A percentile compares a stretch with the other conserved stretches of the same genome.
phyloP scores from a whole-genome alignment of 2,329 filamentous ascomycete genomes.

The Fusarium hostae region DNA sequence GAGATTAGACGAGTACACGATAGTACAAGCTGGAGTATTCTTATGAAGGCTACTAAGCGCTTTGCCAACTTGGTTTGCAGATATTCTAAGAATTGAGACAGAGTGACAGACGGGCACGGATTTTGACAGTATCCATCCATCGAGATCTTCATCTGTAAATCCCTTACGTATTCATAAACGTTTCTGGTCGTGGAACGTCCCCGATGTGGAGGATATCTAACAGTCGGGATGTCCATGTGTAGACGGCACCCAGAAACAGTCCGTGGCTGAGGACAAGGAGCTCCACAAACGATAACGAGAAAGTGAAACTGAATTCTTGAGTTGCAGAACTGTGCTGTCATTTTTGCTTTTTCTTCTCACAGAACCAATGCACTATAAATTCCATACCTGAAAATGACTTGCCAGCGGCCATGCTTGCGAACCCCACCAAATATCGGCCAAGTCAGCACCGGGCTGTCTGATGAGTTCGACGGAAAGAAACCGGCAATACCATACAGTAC shows the following conservation, averaged over 20 bases:
- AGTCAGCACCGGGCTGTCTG: not conserved
- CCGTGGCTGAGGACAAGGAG: slow-evolving; percentile 9
- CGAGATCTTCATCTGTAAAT: not conserved
- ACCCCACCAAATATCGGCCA: slow-evolving; percentile 4
- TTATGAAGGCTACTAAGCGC: not conserved
- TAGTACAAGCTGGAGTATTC: not conserved
- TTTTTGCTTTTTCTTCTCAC: not conserved
- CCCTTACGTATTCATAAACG: not conserved
- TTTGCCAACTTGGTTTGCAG: not conserved
- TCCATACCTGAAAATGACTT: slow-evolving; percentile 7
- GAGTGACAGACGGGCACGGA: not conserved
- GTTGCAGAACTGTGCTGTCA: not conserved
- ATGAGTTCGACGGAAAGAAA: not conserved
- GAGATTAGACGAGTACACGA: slow-evolving; percentile 25
- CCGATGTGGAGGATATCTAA: not conserved
- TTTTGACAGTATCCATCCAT: not conserved
- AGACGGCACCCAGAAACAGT: slow-evolving; percentile 14
- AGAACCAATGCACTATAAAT: not conserved
- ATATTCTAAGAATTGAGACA: not conserved
- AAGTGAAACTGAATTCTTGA: not conserved
- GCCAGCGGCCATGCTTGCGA: not conserved
- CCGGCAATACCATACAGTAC: not conserved
- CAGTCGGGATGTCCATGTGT: not conserved
- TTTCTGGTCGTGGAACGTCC: not conserved
- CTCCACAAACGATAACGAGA: not conserved